Conservation (phyloP, 345 rosid genomes). For the Odontarrhena argentea region DNA sequence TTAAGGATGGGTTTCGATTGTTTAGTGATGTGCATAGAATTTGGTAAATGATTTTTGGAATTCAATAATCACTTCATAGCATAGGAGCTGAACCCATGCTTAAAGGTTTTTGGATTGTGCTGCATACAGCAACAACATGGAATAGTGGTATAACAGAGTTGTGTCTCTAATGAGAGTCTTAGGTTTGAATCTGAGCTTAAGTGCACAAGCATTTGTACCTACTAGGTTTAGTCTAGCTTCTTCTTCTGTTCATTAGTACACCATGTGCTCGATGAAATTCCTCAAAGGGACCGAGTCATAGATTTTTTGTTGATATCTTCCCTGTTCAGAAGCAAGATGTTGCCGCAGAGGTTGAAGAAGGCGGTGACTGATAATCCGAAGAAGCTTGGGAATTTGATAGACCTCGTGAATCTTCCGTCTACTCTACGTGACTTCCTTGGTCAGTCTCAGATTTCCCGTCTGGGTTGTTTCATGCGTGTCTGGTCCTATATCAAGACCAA, state of each 20-base stretch:
- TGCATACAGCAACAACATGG: no score
- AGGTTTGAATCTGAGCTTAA: no score
- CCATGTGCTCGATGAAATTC: constrained; percentile 42
- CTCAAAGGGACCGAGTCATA: constrained; percentile 4
- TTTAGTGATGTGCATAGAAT: no score
- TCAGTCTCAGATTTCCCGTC: constrained; percentile 82
- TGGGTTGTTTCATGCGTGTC: constrained; percentile 85
- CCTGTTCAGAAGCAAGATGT: constrained; percentile 49
- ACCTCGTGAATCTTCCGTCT: constrained; percentile 88
- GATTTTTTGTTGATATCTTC: constrained; percentile 1
- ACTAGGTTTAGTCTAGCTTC: no score
- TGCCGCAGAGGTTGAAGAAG: constrained; percentile 74
- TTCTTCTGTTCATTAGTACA: not conserved
- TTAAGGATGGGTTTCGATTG: no score
- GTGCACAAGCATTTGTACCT: no score
- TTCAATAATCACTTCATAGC: no score
- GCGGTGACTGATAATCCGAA: constrained; percentile 71
- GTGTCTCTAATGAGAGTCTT: no score
- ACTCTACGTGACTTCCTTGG: constrained; percentile 84
- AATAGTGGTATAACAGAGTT: no score
- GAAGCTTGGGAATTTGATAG: constrained; percentile 79
- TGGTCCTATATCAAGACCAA: constrained; percentile 92
- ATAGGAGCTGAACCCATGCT: no score
- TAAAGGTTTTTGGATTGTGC: no score
- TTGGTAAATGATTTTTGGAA: no score